Base-by-base conservation (phyloP, 305 asterid species). In the Salvia sclarea region DNA sequence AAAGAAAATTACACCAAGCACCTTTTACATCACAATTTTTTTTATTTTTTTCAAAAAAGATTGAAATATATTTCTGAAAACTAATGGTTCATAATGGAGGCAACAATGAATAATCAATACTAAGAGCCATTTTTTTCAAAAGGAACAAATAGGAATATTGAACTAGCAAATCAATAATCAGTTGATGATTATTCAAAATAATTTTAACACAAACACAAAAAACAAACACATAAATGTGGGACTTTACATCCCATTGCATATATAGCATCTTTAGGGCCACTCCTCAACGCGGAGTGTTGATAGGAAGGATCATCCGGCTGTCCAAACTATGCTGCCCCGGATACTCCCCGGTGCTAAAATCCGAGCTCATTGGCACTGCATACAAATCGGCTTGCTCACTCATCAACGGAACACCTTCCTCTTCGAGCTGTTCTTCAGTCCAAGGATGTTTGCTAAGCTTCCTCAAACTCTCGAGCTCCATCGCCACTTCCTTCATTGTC, bases 401-500 rank as follows among this genome's bases (percentile, higher is more conserved):
- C 55, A 82, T 68, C 25, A 75, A 69, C 13, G 70, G 73, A 18
- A 53, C 76, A 0, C 24, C 70, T 55, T 80, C 89, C 54, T 82
- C 88, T 3, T 12, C 49, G 8, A 13, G 70, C 2, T 60, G 69
- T 59, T 48, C 79, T 20, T 76, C 75, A 61, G 68, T 54, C 85
- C 85, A 81, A 45, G 83, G 88, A 76, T 82, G 83, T 14, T 31
- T 69, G 14, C 74, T 60, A 0, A 85, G 38, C 76, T 77, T 87
- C 73, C 81, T 74, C 11, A 78, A 68, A 20, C 85, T 72, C 59
- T 87, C 95, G 1, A 87, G 83, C 33, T 85, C 88, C 80, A 80
- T 84, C 0, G 76, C 88, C n/a, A 87, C 89, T 59, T 88, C 86
- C 38, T 78, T 88, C 96, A 88, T 84, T 0, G 82, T 80, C 35